Base-by-base conservation (phyloP, 257 asterid species). In the Buddleja alternifolia region DNA sequence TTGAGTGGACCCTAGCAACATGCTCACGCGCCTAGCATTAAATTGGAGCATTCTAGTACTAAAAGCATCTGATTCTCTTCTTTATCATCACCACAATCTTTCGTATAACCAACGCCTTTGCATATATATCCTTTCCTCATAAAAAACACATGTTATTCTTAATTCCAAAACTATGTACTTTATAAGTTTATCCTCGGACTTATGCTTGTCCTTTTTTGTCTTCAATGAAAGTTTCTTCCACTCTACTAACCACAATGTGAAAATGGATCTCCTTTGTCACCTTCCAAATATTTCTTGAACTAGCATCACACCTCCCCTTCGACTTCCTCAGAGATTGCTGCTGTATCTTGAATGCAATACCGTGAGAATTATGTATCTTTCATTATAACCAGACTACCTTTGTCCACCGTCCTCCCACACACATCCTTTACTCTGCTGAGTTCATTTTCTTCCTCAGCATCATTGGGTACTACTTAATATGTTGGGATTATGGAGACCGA, bases 391-490 rank as follows among this genome's bases (percentile, higher is more conserved):
- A 37, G 29, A 55, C 32, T 36, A 17, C 9, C 57, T n/a, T 17
- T 51, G 37, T 59, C 65, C 16, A 53, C 21, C 9, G 2, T 60
- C 60, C 54, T 57, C 36, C 5, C 37, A 62, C 32, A 17, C 7
- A 29, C 45, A 24, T 42, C 59, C 8, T 34, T 46, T 32, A n/a
- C 60, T 21, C 11, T n/a, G 8, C 12, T 17, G 10, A 12, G 4
- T 12, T 23, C 54, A 48, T 44, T n/a, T 69, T 63, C 64, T 48
- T 60, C 45, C 52, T 45, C 15, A 34, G 47, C 66, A 40, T 52
- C 71, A 42, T n/a, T 34, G 9, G 15, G 21, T 21, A n/a, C 51
- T 66, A 16, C 55, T 52, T 52, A 42, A 53, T 23, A 52, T 17
- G n/a, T n/a, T n/a, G n/a, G n/a, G n/a, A n/a, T n/a, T n/a, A n/a